Percentiles rank a stretch among this genome's conserved stretches.
Conservation (phyloP, 495 filamentous ascomycete genomes). For the Mytilinidion resinicola region DNA sequence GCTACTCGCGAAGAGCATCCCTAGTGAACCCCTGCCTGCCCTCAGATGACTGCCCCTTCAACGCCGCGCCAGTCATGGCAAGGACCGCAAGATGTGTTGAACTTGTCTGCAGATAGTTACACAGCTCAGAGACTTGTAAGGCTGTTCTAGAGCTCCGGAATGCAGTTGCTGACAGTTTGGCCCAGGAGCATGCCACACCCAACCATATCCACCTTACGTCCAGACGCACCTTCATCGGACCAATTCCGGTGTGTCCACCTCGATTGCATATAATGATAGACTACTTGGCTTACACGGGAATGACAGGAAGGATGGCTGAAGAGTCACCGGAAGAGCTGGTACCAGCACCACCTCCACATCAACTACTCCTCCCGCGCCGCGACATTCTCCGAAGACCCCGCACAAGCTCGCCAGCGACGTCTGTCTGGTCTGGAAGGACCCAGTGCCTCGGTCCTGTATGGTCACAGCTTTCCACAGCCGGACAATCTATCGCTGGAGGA, state of each 20-base stretch:
- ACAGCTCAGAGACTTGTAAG: conserved; percentile 48
- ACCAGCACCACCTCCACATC: conserved; percentile 47
- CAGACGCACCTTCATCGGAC: conserved; percentile 60
- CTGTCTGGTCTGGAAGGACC: conserved; percentile 40
- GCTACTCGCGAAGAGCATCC: no score
- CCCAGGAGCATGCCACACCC: conserved; percentile 55
- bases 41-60: background rate
- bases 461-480: conserved; percentile 42
- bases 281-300: background rate
- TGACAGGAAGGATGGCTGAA: conserved; percentile 56
- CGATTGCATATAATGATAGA: background rate
- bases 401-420: conserved; percentile 39
- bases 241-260: conserved; percentile 45
- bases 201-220: conserved; percentile 58
- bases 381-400: conserved; percentile 48
- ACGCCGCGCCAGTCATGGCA: conserved; percentile 18
- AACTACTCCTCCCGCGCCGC: conserved; percentile 53
- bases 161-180: conserved; percentile 3
- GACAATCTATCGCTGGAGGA: conserved; percentile 32
- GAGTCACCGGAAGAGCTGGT: conserved; percentile 59
- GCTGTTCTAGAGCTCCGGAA: background rate
- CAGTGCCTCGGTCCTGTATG: conserved; percentile 34
- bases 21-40: no score
- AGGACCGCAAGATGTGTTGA: conserved; percentile 22
- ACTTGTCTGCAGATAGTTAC: conserved; percentile 29